phyloP scores from a whole-genome alignment of 2,329 filamentous ascomycete genomes.

The Xylariaceae sp. region DNA sequence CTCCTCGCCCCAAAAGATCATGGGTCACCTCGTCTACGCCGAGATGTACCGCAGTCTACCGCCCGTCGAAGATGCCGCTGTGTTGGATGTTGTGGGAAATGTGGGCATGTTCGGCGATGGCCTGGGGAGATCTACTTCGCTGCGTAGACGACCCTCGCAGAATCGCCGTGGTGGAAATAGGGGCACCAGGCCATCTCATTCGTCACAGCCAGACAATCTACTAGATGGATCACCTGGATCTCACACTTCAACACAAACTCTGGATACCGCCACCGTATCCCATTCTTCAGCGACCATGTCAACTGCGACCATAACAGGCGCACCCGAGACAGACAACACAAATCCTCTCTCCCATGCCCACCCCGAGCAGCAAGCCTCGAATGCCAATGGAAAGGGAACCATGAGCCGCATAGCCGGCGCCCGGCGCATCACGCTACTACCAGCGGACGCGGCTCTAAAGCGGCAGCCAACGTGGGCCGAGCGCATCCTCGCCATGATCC shows the following conservation, averaged over 20 bases:
- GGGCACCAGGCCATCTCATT: too few species aligned
- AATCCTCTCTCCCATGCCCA: slow-evolving; percentile 11
- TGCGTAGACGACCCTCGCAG: slow-evolving; percentile 24
- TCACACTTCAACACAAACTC: slow-evolving; percentile 50
- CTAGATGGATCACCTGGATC: slow-evolving; percentile 42
- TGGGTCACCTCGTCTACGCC: slow-evolving; percentile 67
- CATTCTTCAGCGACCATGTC: slow-evolving; percentile 40
- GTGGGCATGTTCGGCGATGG: slow-evolving; percentile 32
- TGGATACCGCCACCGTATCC: slow-evolving; percentile 49
- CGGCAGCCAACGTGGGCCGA: slow-evolving; percentile 64
- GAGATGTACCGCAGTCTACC: slow-evolving; percentile 65
- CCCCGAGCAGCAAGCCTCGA: slow-evolving; percentile 33
- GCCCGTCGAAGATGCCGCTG: slow-evolving; percentile 59
- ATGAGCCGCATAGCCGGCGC: slow-evolving; percentile 65
- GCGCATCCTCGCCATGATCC: slow-evolving; percentile 60
- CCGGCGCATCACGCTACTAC: slow-evolving; percentile 60
- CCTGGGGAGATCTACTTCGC: slow-evolving; percentile 8
- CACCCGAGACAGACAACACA: slow-evolving; percentile 10
- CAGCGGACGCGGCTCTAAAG: slow-evolving; percentile 66
- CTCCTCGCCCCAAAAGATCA: slow-evolving; percentile 66
- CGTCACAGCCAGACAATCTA: slow-evolving; percentile 20
- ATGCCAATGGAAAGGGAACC: too few species aligned
- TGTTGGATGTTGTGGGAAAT: slow-evolving; percentile 49
- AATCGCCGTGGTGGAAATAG: slow-evolving; percentile 20
- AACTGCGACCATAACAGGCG: slow-evolving; percentile 43